Evolutionary conservation across 148 eudicot genomes (phyloP), one percentile per base, ranked within the genome.

Genomic region (Vaccinium corymbosum): DNA sequence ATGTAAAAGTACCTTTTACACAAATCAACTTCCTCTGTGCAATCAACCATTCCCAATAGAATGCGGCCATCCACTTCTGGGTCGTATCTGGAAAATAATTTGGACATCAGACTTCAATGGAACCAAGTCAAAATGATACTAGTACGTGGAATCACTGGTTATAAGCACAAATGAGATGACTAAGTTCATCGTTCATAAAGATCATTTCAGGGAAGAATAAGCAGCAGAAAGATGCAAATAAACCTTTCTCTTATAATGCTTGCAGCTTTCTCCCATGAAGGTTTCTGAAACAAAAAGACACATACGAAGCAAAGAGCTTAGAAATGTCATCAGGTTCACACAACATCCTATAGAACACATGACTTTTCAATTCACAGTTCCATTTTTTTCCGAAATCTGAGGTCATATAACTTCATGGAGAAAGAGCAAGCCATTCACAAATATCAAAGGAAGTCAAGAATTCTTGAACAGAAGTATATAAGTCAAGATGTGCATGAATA

Each of bases 41-140:
- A 97, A 78, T 97, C 99, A 77, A 97, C 98, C 93, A 89, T 97
- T 56, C 89, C 99, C 95, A 97, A 49, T 78, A 92, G 90, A 87
- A 97, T 94, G 70, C 99, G 97, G 17, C 99, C 99, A 91, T 97
- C 99, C 84, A 87, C 83, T 86, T 92, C 98, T 17, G 95, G 98
- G 82, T 97, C 98, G 88, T 90, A 90, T 88, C 98, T 95, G 88
- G 80, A 89, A 84, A 76, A 75, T 82, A 78, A 83, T 73, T 32
- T 66, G 19, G 71, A 22, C 14, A 74, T 86, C 86, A 87, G 83
- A 56, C 81, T 80, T 81, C 32, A 74, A 59, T n/a, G 55, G 15
- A 16, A 76, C 42, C 73, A 32, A 32, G 66, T 80, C 25, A 72
- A 86, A 27, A 42, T 27, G 14, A 5, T 38, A 20, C 20, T 35